Base-by-base conservation (phyloP, 306 rosid genomes). In the Castanospermum australe region DNA sequence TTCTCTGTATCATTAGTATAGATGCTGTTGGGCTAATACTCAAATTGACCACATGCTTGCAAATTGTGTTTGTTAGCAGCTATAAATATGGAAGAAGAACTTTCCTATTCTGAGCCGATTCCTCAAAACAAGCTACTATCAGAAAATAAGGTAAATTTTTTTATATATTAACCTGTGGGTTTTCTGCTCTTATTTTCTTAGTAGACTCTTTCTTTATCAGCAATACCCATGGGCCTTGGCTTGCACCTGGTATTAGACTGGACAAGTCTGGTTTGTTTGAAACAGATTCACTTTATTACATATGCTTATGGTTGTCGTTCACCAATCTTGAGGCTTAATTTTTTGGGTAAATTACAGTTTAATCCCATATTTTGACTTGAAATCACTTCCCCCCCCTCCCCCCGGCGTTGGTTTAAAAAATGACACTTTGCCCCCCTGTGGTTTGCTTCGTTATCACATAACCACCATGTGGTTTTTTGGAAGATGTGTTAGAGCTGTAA, bases 91-190 rank as follows among this genome's bases (percentile, higher is more conserved):
- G 76, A 76, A 57, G 86, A 60, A 73, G 79, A 67, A 15, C 81
- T 66, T 67, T 20, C 59, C 22, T 42, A 33, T 74, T 67, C 83
- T 67, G 76, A 83, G 69, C 71, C 17, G 54, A 73, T 51, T 68
- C 82, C 68, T 36, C 81, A n/a, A 65, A 76, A 63, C 70, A 64
- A 84, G 67, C 28, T 63, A 67, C 74, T 30, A 24, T 50, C 64
- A 71, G 82, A 87, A 79, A 75, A 73, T 39, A 82, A 75, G 98
- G 97, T 92, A 88, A 24, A 44, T 30, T 54, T 82, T 75, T 41
- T 35, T 13, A 14, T 8, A 0, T 56, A n/a, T 17, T 8, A 45
- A 13, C 44, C 12, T 28, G 5, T 36, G 18, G 8, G 54, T 11
- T n/a, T 10, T 41, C 24, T 8, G 15, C 5, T 20, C 79, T 48